Conservation (phyloP, 768 basidiomycete species). For the Tricholoma hemisulphureum region DNA sequence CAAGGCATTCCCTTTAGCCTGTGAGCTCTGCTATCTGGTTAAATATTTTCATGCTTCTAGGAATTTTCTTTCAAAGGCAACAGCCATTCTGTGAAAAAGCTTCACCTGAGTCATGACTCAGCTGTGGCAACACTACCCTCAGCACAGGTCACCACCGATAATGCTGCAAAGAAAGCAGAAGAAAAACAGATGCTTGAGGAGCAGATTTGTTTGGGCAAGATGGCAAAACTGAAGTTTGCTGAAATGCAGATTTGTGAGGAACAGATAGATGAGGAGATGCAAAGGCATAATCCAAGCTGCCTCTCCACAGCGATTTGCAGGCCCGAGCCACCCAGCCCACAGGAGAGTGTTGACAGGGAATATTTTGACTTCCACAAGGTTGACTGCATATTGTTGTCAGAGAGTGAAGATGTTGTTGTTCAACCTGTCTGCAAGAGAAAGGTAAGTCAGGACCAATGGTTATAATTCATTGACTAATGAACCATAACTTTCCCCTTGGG, state of each 20-base stretch:
- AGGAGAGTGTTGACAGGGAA: background rate
- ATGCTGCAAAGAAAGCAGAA: background rate
- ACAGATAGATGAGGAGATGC: background rate
- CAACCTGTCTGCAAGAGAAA: slow-evolving; percentile 1
- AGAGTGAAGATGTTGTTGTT: background rate
- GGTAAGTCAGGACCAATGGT: background rate
- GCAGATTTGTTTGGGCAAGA: slow-evolving; percentile 2
- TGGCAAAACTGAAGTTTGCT: slow-evolving; percentile 1
- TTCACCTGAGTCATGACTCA: too few relatives aligned
- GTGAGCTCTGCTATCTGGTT: too few relatives aligned
- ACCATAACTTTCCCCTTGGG: background rate
- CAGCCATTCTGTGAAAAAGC: too few relatives aligned
- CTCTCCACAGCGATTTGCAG: background rate
- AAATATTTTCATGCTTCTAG: too few relatives aligned
- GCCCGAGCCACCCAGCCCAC: background rate
- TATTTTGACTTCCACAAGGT: slow-evolving; percentile 3
- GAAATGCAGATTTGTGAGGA: slow-evolving; percentile 5
- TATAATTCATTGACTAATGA: background rate
- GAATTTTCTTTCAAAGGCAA: too few relatives aligned
- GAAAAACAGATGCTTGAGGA: slow-evolving; percentile 4
- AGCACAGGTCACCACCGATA: slow-evolving; percentile 10
- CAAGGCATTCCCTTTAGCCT: too few relatives aligned
- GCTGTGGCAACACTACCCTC: too few relatives aligned
- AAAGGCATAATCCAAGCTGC: background rate
- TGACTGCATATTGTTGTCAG: background rate